Evolutionary conservation across 257 asterid species (phyloP), one percentile per base, ranked within the genome.

Genomic region (Galeopsis tetrahit): DNA sequence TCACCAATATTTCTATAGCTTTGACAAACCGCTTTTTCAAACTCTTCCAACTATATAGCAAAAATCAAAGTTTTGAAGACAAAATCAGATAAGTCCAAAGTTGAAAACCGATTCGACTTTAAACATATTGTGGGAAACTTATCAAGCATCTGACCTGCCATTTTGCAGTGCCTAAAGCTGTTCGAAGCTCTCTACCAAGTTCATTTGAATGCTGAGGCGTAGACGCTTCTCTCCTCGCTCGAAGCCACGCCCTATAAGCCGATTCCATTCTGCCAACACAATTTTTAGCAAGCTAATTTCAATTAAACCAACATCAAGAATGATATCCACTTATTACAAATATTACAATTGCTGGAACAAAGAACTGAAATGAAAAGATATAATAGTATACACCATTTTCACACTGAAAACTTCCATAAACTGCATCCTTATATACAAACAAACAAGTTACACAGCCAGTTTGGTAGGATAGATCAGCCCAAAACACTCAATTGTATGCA

Each of bases 151-250:
- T 32, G 46, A 92, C 98, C 98, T 92, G 98, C 98, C 98, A 92
- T 77, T 92, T 92, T 58, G 98, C 92, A 61, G 97, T 92, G 78
- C 92, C 93, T 74, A 92, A 75, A 82, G 97, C 85, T 87, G 86
- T 92, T 31, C 84, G 97, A 80, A 92, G 94, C 80, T 88, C 98
- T 82, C 97, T 78, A 66, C 73, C 56, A 28, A 88, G 82, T 56
- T 86, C 96, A 66, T 88, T 85, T 72, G 85, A 84, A 70, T 78
- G 78, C 73, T 78, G 89, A 82, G 86, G 78, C 46, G 78, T 65
- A 69, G 61, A 64, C 28, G 79, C 89, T 82, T 85, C 95, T 79
- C 79, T 85, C 85, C 85, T 83, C 76, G 93, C 92, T 74, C 88
- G 75, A 63, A 81, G 70, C 96, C 96, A 92, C 59, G 78, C 77